A percentile compares a stretch with the other conserved stretches of the same genome.
These are phyloP conservation scores for Pythium utonaiense DNA, from an alignment of 352 stramenopile species.

Conservation along the genomic window DNA sequence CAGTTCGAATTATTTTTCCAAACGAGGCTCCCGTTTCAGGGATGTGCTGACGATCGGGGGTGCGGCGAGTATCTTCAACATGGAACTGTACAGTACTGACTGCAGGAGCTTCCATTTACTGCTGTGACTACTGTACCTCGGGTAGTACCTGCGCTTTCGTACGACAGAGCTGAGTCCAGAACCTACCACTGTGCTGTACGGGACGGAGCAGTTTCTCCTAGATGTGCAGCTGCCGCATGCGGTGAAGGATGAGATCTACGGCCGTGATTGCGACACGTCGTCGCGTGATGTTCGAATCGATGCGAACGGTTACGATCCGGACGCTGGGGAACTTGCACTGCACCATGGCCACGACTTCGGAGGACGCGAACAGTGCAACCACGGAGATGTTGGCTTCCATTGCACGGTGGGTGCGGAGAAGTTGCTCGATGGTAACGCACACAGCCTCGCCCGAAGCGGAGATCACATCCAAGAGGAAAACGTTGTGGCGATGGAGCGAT, in stretches of 20 bases:
- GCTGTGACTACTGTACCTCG: too few species aligned
- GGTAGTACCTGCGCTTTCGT: too few species aligned
- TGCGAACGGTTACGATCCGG: conserved; percentile 24
- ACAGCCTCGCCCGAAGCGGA: conserved; percentile 31
- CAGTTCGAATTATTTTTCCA: neutral
- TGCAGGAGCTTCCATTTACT: too few species aligned
- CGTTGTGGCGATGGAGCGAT: conserved; percentile 38
- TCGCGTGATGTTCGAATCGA: conserved; percentile 17
- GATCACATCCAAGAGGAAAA: conserved; percentile 47
- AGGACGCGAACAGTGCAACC: conserved; percentile 36
- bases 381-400: conserved; percentile 39
- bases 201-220: neutral
- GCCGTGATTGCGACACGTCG: conserved; percentile 7
- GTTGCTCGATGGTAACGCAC: conserved; percentile 26
- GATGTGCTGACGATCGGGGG: too few species aligned
- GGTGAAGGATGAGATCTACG: conserved; percentile 11
- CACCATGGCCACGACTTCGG: conserved; percentile 34
- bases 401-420: conserved; percentile 32
- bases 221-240: conserved; percentile 6
- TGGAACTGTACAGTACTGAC: too few species aligned
- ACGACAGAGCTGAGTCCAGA: neutral
- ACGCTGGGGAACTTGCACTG: conserved; percentile 30
- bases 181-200: too few species aligned
- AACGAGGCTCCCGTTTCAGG: too few species aligned
- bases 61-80: too few species aligned